A percentile compares a stretch with the other conserved stretches of the same genome.
These are phyloP conservation scores for Gossypium gossypioides DNA, from an alignment of 441 rosid species.

Conservation along the genomic window DNA sequence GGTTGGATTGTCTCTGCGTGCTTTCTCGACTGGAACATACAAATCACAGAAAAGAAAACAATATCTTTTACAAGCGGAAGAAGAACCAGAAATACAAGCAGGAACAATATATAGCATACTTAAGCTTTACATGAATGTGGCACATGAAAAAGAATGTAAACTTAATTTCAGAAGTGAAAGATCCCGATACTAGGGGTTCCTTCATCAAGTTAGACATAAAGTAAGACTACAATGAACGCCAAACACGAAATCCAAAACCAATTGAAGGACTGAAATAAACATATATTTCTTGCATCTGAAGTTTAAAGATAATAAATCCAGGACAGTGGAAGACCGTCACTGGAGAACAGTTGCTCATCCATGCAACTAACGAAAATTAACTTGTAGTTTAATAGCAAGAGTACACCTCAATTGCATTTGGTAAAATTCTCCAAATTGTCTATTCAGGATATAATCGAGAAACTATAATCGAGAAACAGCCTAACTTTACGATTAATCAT, in stretches of 20 bases:
- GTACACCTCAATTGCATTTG: background rate
- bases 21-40: slow-evolving; percentile 51
- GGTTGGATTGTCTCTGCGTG: slow-evolving; percentile 41
- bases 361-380: slow-evolving; percentile 5
- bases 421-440: background rate
- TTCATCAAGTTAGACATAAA: background rate
- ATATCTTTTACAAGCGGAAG: background rate
- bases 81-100: background rate
- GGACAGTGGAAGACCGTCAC: background rate
- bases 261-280: background rate
- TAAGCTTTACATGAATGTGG: background rate
- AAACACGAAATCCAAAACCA: background rate
- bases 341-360: background rate
- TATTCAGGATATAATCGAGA: background rate
- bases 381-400: background rate
- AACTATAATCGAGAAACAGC: background rate
- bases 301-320: background rate
- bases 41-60: slow-evolving; percentile 4
- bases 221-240: background rate
- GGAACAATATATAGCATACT: background rate
- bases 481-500: background rate
- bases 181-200: background rate
- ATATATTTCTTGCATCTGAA: background rate
- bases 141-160: background rate
- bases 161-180: background rate